These are phyloP conservation scores for Paecilomyces fulvus DNA, from an alignment of 2,329 filamentous ascomycete genomes.

Conservation along the genomic window DNA sequence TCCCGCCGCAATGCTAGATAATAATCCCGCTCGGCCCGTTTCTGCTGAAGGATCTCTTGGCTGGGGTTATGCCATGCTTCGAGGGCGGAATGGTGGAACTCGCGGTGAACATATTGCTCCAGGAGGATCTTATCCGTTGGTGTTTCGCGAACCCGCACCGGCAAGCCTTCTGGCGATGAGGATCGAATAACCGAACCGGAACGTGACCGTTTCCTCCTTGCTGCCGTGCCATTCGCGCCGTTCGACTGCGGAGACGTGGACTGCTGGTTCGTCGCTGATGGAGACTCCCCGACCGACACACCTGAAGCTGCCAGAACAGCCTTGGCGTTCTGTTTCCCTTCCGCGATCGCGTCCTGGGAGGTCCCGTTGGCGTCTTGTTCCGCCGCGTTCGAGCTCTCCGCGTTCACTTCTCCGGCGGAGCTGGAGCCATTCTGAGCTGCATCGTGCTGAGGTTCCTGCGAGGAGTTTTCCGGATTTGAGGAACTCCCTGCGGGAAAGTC, in stretches of 20 bases:
- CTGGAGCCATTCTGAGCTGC: conserved; percentile 17
- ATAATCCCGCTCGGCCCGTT: conserved; percentile 60
- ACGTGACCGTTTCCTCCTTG: conserved; percentile 51
- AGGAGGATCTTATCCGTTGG: conserved; percentile 45
- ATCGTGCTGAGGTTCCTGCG: conserved; percentile 15
- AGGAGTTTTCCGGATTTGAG: conserved; percentile 15
- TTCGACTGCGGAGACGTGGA: conserved; percentile 20
- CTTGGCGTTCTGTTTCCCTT: conserved; percentile 54
- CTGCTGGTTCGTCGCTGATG: conserved; percentile 19
- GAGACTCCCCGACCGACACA: conserved; percentile 21
- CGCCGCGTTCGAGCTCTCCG: conserved; percentile 14
- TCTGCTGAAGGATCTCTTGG: conserved; percentile 52
- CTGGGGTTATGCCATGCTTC: conserved; percentile 44
- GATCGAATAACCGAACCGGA: conserved; percentile 48
- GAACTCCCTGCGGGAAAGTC: conserved; percentile 16
- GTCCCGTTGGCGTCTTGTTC: conserved; percentile 20
- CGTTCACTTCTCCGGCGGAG: conserved; percentile 13
- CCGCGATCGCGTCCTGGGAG: conserved; percentile 40
- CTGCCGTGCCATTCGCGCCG: conserved; percentile 41
- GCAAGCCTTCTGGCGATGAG: conserved; percentile 21
- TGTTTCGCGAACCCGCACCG: conserved; percentile 33
- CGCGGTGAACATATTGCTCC: conserved; percentile 57
- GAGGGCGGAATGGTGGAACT: conserved; percentile 52
- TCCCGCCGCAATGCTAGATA: conserved; percentile 59
- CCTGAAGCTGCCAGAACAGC: conserved; percentile 49